phyloP scores from a whole-genome alignment of 108 stramenopile species.

The Fistulifera solaris region DNA sequence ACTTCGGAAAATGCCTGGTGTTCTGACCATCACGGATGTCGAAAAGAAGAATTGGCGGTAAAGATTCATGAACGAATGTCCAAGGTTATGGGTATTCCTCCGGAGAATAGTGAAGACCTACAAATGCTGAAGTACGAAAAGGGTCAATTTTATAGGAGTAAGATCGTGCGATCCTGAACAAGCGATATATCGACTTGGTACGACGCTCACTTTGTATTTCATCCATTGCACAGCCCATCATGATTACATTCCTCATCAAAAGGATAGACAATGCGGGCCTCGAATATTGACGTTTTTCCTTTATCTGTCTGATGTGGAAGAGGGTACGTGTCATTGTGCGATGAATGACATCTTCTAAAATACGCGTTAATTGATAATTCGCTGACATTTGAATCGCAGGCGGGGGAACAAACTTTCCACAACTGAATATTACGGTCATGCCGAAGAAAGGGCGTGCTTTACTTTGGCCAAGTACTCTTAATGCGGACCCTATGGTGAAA shows the following conservation, averaged over 20 bases:
- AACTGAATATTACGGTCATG: slow-evolving; percentile 44
- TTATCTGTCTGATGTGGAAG: slow-evolving; percentile 67
- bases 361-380: too few species aligned
- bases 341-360: too few species aligned
- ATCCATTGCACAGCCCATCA: slow-evolving; percentile 19
- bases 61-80: slow-evolving; percentile 35
- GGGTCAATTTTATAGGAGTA: slow-evolving; percentile 31
- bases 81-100: slow-evolving; percentile 31
- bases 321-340: too few species aligned
- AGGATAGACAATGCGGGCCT: slow-evolving; percentile 34
- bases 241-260: slow-evolving; percentile 23
- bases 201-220: too few species aligned
- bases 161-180: slow-evolving; percentile 32
- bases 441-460: slow-evolving; percentile 78
- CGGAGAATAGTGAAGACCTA: slow-evolving; percentile 66
- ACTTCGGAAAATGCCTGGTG: slow-evolving; percentile 67
- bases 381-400: slow-evolving; percentile 10
- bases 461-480: slow-evolving; percentile 58
- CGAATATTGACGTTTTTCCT: slow-evolving; percentile 72
- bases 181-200: slow-evolving; percentile 28
- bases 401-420: slow-evolving; percentile 41
- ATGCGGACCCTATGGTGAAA: slow-evolving; percentile 30
- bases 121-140: slow-evolving; percentile 51
- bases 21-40: slow-evolving; percentile 24
- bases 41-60: slow-evolving; percentile 15